A percentile compares a stretch with the other conserved stretches of the same genome.
phyloP scores from a whole-genome alignment of 148 eudicot species.

The Polygonum aviculare region DNA sequence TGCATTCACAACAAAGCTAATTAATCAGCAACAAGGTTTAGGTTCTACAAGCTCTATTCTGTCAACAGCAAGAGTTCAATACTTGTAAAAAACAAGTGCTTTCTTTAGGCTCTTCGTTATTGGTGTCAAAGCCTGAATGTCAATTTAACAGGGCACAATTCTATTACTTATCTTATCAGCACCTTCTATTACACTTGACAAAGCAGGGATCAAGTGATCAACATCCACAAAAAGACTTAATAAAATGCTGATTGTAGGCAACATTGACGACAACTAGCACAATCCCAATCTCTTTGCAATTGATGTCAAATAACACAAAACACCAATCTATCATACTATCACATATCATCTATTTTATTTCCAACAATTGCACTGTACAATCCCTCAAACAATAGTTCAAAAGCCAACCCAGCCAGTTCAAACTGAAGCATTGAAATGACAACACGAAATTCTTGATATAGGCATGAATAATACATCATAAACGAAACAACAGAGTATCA shows the following conservation, averaged over 20 bases:
- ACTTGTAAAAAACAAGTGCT: not conserved
- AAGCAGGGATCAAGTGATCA: not conserved
- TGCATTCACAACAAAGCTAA: not conserved
- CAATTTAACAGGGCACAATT: not conserved
- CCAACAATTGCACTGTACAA: slow-evolving; percentile 6
- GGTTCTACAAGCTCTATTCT: not conserved
- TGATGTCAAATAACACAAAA: not conserved
- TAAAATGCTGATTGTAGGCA: not conserved
- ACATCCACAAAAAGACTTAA: not conserved
- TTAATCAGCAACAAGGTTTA: not conserved
- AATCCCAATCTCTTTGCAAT: not conserved
- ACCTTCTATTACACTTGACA: not conserved
- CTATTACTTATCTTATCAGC: not conserved
- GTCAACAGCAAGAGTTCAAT: not conserved
- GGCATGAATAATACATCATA: not conserved
- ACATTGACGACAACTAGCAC: not conserved
- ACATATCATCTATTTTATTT: not conserved
- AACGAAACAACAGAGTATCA: not conserved
- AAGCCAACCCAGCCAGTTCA: slow-evolving; percentile 1
- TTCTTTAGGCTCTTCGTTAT: not conserved
- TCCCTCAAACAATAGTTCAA: not conserved
- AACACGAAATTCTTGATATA: not conserved
- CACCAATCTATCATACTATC: not conserved
- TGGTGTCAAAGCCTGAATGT: not conserved
- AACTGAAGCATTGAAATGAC: not conserved